Evolutionary conservation across 805 yeast species (phyloP), one percentile per base, ranked within the genome.

Genomic region (Huiozyma naganishii): DNA sequence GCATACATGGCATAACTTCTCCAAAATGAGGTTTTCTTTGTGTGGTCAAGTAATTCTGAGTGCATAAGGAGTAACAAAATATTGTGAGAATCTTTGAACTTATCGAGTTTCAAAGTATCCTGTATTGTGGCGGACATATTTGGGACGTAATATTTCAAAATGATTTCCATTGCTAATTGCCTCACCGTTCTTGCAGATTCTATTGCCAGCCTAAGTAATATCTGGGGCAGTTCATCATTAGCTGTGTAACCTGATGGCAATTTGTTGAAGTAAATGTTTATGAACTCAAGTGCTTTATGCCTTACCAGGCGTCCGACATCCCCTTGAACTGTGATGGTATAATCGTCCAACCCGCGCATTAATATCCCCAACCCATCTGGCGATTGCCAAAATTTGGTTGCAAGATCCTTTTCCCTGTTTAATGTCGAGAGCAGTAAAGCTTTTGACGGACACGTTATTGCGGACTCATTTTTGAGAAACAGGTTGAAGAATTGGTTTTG

Each of bases 241-340:
- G 27, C 29, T 29, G 29, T 9, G 9, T 13, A 6, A 2, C 7
- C 7, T 17, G 32, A 11, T 10, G 33, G 32, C 2, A 41, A 41
- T 3, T 11, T n/a, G 6, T 37, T 36, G 13, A 52, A 34, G 48
- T 72, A 68, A 1, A 50, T 36, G 0, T 48, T 41, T 0, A 80
- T 58, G 2, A 77, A 52, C 6, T 51, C 33, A 2, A 83, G 57
- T 1, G 80, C 67, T 0, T 80, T 70, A 1, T 57, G 49, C 39
- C 97, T 66, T 1, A 87, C 73, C 52, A 77, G 73, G 39, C 85
- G 76, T 2, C 97, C 97, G n/a, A 88, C 89, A 64, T 89, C 97
- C 7, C 97, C 97, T 54, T 85, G 83, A 28, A 76, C 76, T 0
- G 90, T 83, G 2, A 74, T 65, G 0, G 95, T 76, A 58, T 88